Conservation (phyloP, 495 filamentous ascomycete genomes). For the Neurospora africana region DNA sequence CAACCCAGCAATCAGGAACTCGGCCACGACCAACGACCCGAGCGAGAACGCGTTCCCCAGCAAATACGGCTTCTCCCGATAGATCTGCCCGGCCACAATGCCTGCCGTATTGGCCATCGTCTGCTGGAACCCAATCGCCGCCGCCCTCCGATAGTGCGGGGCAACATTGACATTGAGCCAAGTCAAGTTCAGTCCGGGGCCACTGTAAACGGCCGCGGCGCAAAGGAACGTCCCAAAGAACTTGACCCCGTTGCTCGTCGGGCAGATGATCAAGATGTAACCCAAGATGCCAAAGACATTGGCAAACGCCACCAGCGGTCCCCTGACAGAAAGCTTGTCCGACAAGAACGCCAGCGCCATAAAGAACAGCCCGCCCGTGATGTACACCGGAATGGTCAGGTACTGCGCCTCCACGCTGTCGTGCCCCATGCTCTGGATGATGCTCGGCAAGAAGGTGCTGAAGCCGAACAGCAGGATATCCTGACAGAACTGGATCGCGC, state of each 20-base stretch:
- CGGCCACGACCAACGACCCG: slow-evolving; percentile 31
- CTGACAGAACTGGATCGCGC: slow-evolving; percentile 39
- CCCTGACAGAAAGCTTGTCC: slow-evolving; percentile 18
- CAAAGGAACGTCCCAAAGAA: slow-evolving; percentile 49
- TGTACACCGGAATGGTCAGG: slow-evolving; percentile 31
- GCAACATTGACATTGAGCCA: slow-evolving; percentile 51
- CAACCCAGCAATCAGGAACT: slow-evolving; percentile 25
- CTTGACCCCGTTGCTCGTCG: slow-evolving; percentile 26
- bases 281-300: slow-evolving; percentile 41
- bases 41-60: slow-evolving; percentile 40
- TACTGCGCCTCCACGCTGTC: slow-evolving; percentile 33
- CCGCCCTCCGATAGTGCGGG: slow-evolving; percentile 45
- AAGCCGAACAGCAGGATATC: slow-evolving; percentile 49
- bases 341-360: slow-evolving; percentile 34
- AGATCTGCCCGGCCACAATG: slow-evolving; percentile 44
- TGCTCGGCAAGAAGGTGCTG: slow-evolving; percentile 49
- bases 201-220: slow-evolving; percentile 39
- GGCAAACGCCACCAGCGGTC: slow-evolving; percentile 29
- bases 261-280: slow-evolving; percentile 39
- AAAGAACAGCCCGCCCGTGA: slow-evolving; percentile 28
- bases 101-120: slow-evolving; percentile 46
- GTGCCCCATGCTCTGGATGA: slow-evolving; percentile 43
- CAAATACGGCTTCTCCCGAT: slow-evolving; percentile 39
- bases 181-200: slow-evolving; percentile 41
- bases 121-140: slow-evolving; percentile 46